Base-by-base conservation (phyloP, 2,329 filamentous ascomycete genomes). In the Teratosphaeria viscida region DNA sequence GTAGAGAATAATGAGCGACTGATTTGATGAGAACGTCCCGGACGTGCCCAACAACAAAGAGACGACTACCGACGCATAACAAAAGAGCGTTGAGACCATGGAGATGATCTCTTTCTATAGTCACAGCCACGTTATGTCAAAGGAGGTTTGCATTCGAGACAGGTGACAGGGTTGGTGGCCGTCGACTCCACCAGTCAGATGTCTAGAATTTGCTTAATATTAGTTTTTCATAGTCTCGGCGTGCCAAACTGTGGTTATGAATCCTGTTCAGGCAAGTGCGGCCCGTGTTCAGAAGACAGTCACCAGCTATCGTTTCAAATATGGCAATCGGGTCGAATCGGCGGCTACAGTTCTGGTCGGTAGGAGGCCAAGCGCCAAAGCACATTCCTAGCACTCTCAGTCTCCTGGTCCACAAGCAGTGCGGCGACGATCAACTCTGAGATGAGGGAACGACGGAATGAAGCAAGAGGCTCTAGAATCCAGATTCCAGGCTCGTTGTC, bases 1-100 rank as follows among this genome's bases (percentile, higher is more conserved):
- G 23, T 16, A 67, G 68, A 74, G 72, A 75, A 67, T 73, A 76
- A 73, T 72, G 76, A 79, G 75, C 75, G 77, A 78, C 72, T 74
- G 73, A 74, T 71, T 66, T 64, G 69, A 70, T 68, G 66, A 64
- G 67, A 65, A 62, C 43, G 43, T 49, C 43, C 19, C 43, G n/a
- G n/a, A 19, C 43, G n/a, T 49, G 16, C 43, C 43, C 43, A 19
- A 6, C 19, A 49, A 49, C 43, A 65, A 66, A 54, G 58, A 61
- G 47, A 58, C 27, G 23, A 37, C 47, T 32, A 39, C 55, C 55
- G n/a, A 58, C 19, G 53, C 53, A 49, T 58, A 56, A 57, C 59
- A 59, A 58, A 54, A 60, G 60, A 56, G 53, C 59, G 57, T 14
- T 27, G n/a, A 49, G n/a, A 10, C n/a, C 43, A n/a, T 19, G 43